phyloP scores from a whole-genome alignment of 805 yeast species.

The Ogataea trehaloabstinens region DNA sequence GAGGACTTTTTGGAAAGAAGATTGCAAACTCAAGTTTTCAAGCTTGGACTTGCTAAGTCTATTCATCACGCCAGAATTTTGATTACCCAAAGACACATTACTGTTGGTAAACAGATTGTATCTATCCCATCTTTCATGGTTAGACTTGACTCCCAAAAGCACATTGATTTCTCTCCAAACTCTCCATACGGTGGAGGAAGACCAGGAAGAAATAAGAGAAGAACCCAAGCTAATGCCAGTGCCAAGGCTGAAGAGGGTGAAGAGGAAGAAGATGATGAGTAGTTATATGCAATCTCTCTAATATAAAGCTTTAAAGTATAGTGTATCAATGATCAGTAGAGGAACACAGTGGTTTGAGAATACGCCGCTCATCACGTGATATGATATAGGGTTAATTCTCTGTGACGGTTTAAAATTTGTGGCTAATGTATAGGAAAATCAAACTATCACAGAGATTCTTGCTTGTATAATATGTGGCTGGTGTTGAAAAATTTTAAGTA shows the following conservation, averaged over 20 bases:
- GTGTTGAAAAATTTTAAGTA: conserved; percentile 9
- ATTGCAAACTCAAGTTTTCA: conserved; percentile 99
- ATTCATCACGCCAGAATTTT: conserved; percentile 99
- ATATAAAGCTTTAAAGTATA: not conserved
- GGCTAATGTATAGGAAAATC: too few relatives aligned
- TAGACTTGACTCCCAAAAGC: conserved; percentile 99
- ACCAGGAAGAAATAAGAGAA: conserved; percentile 99
- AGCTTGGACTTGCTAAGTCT: conserved; percentile 98
- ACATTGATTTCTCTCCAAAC: conserved; percentile 98
- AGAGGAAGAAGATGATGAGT: conserved; percentile 42
- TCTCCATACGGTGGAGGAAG: conserved; percentile 99
- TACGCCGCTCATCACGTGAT: conserved; percentile 13
- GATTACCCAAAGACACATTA: conserved; percentile 98
- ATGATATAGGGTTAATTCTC: conserved; percentile 4
- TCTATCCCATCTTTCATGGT: conserved; percentile 99
- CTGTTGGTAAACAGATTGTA: conserved; percentile 99
- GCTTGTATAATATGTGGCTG: too few relatives aligned
- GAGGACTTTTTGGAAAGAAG: conserved; percentile 99
- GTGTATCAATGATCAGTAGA: not conserved
- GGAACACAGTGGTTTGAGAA: not conserved
- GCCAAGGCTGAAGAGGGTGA: conserved; percentile 74
- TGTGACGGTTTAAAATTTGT: too few relatives aligned
- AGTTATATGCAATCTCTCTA: conserved; percentile 28
- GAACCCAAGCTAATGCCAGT: conserved; percentile 64
- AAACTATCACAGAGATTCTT: too few relatives aligned